phyloP scores from a whole-genome alignment of 208 protist species.

The Crithidia brevicula region DNA sequence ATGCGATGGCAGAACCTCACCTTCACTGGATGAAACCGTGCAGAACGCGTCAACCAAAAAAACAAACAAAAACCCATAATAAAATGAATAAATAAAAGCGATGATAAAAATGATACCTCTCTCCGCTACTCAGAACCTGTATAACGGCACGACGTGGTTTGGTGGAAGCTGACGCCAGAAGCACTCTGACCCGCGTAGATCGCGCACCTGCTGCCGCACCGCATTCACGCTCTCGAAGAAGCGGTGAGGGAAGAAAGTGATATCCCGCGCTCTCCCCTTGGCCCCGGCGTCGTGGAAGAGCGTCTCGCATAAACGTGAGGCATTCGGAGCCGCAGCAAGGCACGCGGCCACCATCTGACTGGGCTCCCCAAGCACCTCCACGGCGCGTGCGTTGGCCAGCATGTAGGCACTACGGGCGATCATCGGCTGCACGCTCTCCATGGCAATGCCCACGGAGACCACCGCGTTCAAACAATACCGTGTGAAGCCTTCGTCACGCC shows the following conservation, averaged over 20 bases:
- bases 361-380: conserved; percentile 26
- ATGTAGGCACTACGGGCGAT: conserved; percentile 45
- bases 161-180: conserved; percentile 55
- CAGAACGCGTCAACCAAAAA: too few relatives aligned
- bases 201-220: conserved; percentile 16
- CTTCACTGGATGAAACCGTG: too few relatives aligned
- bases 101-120: background rate
- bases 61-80: too few relatives aligned
- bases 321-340: background rate
- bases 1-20: too few relatives aligned
- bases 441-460: conserved; percentile 43
- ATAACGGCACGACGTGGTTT: conserved; percentile 38
- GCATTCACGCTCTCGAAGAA: conserved; percentile 37
- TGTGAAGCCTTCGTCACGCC: conserved; percentile 40
- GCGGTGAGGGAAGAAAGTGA: conserved; percentile 38
- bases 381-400: conserved; percentile 22
- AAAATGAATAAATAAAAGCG: too few relatives aligned
- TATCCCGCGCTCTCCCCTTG: conserved; percentile 15
- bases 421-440: conserved; percentile 46
- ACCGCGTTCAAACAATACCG: conserved; percentile 53
- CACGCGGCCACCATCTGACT: conserved; percentile 14
- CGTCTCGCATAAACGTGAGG: conserved; percentile 11
- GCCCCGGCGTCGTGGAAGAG: background rate
- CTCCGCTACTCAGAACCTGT: conserved; percentile 21
- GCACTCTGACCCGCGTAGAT: conserved; percentile 11